Evolutionary conservation across 345 rosid species (phyloP).

Genomic region (Ailanthus altissimus): DNA sequence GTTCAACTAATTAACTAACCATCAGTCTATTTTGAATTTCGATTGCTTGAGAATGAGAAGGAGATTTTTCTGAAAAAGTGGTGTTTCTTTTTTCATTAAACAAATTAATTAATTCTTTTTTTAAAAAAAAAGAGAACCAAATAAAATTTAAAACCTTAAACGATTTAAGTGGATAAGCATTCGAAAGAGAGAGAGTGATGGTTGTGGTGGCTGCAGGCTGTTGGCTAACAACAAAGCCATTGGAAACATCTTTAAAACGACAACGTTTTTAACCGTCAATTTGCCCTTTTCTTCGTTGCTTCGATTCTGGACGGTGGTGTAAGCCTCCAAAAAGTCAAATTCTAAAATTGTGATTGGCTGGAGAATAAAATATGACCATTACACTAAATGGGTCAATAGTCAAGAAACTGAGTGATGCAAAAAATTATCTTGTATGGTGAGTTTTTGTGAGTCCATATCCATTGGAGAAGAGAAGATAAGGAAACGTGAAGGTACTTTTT

Average conservation of each 20-base stretch:
- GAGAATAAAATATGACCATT: background rate
- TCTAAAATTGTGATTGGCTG: background rate
- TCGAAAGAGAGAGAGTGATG: background rate
- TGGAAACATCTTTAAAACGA: conserved; percentile 6
- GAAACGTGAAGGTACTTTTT: background rate
- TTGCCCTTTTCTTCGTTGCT: background rate
- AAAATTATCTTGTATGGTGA: background rate
- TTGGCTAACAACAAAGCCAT: background rate
- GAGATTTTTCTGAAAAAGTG: background rate
- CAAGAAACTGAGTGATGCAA: background rate
- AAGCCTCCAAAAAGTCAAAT: background rate
- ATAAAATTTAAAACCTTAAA: background rate
- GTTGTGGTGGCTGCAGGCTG: too few relatives aligned
- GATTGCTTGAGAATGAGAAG: background rate
- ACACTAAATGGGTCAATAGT: background rate
- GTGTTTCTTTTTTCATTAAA: background rate
- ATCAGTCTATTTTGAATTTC: background rate
- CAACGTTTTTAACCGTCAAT: background rate
- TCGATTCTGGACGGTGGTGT: conserved; percentile 9
- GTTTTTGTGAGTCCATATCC: background rate
- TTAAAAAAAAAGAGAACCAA: background rate
- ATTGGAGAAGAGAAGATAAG: background rate
- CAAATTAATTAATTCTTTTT: background rate
- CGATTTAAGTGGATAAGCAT: background rate
- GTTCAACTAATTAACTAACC: background rate